A percentile compares a stretch with the other conserved stretches of the same genome.
Conservation (phyloP, 371 early-diverging fungal genomes). For the Mortierella sp. region DNA sequence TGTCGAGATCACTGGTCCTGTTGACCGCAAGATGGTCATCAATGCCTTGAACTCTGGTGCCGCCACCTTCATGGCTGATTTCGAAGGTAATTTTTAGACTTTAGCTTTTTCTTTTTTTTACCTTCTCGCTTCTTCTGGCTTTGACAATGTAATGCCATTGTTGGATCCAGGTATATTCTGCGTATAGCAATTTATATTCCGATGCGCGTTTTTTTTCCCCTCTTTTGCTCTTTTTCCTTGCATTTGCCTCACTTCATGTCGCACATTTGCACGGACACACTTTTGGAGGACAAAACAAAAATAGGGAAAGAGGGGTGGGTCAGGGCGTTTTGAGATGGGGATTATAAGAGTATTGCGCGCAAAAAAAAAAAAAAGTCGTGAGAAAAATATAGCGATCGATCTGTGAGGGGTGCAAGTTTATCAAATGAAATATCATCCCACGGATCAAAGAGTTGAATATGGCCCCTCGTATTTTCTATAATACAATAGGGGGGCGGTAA, state of each 20-base stretch:
- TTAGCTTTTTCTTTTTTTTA: not conserved
- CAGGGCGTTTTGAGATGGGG: not conserved
- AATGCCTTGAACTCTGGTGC: constrained; percentile 96
- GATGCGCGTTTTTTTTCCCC: no score
- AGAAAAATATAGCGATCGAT: constrained; percentile 6
- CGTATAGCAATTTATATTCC: no score
- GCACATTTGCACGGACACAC: not conserved
- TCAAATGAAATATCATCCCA: no score
- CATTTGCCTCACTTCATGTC: no score
- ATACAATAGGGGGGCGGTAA: no score
- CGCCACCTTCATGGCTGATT: constrained; percentile 96
- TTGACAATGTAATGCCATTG: no score
- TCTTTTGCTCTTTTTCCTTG: not conserved
- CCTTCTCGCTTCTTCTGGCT: not conserved
- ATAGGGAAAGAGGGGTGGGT: not conserved
- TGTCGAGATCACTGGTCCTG: constrained; percentile 98
- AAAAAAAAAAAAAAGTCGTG: not conserved
- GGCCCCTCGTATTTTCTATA: no score
- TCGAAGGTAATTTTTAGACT: constrained; percentile 76
- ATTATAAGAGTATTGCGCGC: not conserved
- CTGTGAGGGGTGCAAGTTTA: not conserved
- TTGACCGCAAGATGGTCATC: constrained; percentile 98
- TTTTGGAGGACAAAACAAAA: not conserved
- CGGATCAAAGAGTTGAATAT: no score
- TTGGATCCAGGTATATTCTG: no score